Evolutionary conservation across 305 asterid genomes (phyloP).

Genomic region (Nicotiana rustica): DNA sequence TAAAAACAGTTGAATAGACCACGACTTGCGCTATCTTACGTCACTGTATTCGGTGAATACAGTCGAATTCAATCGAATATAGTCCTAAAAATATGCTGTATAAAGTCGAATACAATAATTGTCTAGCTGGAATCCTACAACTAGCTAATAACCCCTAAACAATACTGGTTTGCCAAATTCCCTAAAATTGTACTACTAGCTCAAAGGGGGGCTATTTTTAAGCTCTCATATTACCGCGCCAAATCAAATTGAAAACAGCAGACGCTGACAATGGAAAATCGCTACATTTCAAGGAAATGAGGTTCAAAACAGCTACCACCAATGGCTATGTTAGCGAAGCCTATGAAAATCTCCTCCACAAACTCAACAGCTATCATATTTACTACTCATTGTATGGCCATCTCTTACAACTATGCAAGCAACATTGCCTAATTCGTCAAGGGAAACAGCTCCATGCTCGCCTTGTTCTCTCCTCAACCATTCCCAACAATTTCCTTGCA

Average conservation of each 20-base stretch:
- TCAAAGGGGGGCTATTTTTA: too few relatives aligned
- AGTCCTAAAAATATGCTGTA: too few relatives aligned
- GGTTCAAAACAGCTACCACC: slow-evolving; percentile 18
- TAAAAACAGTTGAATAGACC: too few relatives aligned
- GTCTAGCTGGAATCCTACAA: too few relatives aligned
- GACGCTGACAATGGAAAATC: not conserved
- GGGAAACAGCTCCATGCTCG: slow-evolving; percentile 80
- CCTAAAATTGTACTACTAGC: too few relatives aligned
- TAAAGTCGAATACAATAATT: too few relatives aligned
- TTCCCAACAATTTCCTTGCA: slow-evolving; percentile 77
- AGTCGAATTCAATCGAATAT: too few relatives aligned
- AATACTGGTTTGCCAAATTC: too few relatives aligned
- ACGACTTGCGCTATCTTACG: too few relatives aligned
- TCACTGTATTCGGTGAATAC: too few relatives aligned
- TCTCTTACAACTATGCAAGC: slow-evolving; percentile 73
- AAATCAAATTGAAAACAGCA: too few relatives aligned
- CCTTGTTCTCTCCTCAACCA: slow-evolving; percentile 56
- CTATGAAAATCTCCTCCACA: not conserved
- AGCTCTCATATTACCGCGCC: not conserved
- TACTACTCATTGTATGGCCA: slow-evolving; percentile 63
- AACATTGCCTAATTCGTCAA: slow-evolving; percentile 66
- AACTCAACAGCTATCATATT: slow-evolving; percentile 44
- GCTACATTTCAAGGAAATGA: not conserved
- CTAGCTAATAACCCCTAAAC: too few relatives aligned
- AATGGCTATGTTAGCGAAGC: slow-evolving; percentile 42